phyloP scores from a whole-genome alignment of 2,329 filamentous ascomycete species.

The Phialophora chinensis region DNA sequence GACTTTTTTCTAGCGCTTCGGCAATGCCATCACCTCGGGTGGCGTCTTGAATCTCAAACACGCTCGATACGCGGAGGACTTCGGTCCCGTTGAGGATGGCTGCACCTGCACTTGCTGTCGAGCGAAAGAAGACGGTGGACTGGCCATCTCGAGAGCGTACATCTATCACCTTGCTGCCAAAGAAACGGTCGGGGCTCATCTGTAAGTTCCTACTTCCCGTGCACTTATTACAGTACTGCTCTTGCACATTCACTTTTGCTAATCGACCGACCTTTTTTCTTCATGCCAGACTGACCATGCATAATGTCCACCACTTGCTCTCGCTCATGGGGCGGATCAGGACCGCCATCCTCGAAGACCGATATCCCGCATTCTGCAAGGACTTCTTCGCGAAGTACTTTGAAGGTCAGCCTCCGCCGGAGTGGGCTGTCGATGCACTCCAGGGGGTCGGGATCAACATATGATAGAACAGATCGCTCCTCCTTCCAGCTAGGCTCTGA shows the following conservation, averaged over 20 bases:
- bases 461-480: neutral
- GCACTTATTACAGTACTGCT: neutral
- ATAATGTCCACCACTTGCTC: conserved; percentile 94
- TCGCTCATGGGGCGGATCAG: conserved; percentile 78
- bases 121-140: conserved; percentile 65
- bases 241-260: neutral
- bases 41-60: conserved; percentile 88
- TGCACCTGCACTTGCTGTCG: conserved; percentile 83
- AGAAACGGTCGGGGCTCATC: conserved; percentile 87
- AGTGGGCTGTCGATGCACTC: conserved; percentile 84
- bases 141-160: conserved; percentile 86
- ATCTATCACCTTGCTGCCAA: conserved; percentile 91
- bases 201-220: conserved; percentile 47
- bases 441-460: conserved; percentile 80
- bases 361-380: conserved; percentile 77
- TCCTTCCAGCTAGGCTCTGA: neutral
- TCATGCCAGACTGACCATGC: conserved; percentile 66
- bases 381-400: conserved; percentile 80
- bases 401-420: conserved; percentile 71
- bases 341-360: conserved; percentile 78
- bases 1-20: conserved; percentile 68
- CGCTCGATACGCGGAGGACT: conserved; percentile 76
- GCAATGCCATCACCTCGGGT: conserved; percentile 82
- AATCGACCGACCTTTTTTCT: neutral
- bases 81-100: conserved; percentile 78